Conservation (phyloP, 768 basidiomycete species). For the Tremella yokohamensis region DNA sequence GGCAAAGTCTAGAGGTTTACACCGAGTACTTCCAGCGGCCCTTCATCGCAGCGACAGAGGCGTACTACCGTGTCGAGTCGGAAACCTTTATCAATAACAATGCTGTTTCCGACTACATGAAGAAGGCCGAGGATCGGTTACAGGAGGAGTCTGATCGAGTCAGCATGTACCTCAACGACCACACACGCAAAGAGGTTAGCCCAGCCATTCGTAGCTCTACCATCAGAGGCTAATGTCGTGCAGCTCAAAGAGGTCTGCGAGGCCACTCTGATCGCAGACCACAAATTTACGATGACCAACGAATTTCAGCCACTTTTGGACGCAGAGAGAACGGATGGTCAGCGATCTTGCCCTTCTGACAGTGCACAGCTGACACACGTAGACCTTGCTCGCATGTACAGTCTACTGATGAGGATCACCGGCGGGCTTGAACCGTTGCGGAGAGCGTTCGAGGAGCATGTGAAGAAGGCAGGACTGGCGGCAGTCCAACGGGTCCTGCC, state of each 20-base stretch:
- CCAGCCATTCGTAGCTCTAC: background rate
- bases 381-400: slow-evolving; percentile 92
- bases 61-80: slow-evolving; percentile 88
- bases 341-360: slow-evolving; percentile 6
- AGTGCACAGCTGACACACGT: slow-evolving; percentile 4
- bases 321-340: slow-evolving; percentile 79
- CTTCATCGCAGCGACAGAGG: slow-evolving; percentile 82
- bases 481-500: slow-evolving; percentile 69
- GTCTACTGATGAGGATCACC: slow-evolving; percentile 80
- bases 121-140: slow-evolving; percentile 86
- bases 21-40: slow-evolving; percentile 82
- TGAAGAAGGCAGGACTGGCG: slow-evolving; percentile 80
- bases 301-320: slow-evolving; percentile 75
- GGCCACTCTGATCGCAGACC: slow-evolving; percentile 82
- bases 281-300: slow-evolving; percentile 80
- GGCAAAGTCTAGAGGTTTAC: slow-evolving; percentile 83
- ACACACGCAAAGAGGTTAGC: slow-evolving; percentile 68
- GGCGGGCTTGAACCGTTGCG: slow-evolving; percentile 86
- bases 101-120: slow-evolving; percentile 88
- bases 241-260: slow-evolving; percentile 64
- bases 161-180: slow-evolving; percentile 84
- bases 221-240: slow-evolving; percentile 23
- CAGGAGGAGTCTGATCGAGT: slow-evolving; percentile 93
- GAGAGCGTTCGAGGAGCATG: slow-evolving; percentile 90
- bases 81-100: slow-evolving; percentile 83